Conservation (phyloP, 108 stramenopile species). For the Conticribra guillardii region DNA sequence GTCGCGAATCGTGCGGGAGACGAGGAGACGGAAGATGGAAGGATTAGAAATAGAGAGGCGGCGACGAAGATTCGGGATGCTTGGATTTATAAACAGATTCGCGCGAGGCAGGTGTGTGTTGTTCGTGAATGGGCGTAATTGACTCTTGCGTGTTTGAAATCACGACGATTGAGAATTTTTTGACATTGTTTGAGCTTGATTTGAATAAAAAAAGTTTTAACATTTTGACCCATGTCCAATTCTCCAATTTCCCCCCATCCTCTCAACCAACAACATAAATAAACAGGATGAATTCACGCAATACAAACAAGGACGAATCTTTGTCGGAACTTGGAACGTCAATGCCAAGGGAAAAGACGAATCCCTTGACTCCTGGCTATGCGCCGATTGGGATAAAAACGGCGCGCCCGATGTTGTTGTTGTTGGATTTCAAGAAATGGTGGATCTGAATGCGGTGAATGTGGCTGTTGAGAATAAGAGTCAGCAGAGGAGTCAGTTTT, state of each 20-base stretch:
- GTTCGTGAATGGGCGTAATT: not conserved
- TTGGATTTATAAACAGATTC: slow-evolving; percentile 92
- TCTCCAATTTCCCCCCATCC: too few species aligned
- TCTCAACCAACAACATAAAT: too few species aligned
- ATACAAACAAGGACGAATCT: slow-evolving; percentile 81
- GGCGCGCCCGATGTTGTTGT: slow-evolving; percentile 87
- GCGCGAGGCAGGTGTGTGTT: slow-evolving; percentile 48
- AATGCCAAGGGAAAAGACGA: slow-evolving; percentile 96
- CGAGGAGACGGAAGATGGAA: slow-evolving; percentile 89
- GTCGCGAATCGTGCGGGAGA: slow-evolving; percentile 64
- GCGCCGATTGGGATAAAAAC: slow-evolving; percentile 71
- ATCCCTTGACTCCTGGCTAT: slow-evolving; percentile 84
- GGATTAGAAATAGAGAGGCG: slow-evolving; percentile 82
- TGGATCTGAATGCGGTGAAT: slow-evolving; percentile 99
- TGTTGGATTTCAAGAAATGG: slow-evolving; percentile 99
- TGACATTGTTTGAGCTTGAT: too few species aligned
- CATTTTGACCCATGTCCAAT: too few species aligned
- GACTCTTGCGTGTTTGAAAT: too few species aligned
- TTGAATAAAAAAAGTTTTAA: too few species aligned
- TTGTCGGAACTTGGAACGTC: slow-evolving; percentile 98
- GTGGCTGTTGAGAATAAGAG: slow-evolving; percentile 96
- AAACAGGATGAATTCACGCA: slow-evolving; percentile 82
- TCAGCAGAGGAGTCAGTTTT: slow-evolving; percentile 83
- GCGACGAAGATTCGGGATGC: slow-evolving; percentile 85
- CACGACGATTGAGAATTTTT: not conserved